These are phyloP conservation scores for Eustoma russellianum DNA, from an alignment of 257 asterid species.

Conservation along the genomic window DNA sequence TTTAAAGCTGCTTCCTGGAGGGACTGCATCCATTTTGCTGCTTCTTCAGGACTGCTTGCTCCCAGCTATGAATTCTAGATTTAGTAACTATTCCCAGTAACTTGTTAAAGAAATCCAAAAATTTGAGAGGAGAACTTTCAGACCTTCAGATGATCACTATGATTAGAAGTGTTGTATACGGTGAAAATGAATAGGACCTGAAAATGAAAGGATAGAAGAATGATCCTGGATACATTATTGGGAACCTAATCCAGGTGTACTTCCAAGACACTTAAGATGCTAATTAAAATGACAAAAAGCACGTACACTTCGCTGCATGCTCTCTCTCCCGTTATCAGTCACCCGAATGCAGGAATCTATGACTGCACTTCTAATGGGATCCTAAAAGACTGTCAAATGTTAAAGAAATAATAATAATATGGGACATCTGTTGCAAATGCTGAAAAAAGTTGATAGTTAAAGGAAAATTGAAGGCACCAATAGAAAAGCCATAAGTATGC, in stretches of 20 bases:
- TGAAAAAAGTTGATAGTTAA: not conserved
- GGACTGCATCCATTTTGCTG: conserved; percentile 91
- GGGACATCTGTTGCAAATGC: not conserved
- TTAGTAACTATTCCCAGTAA: conserved; percentile 7
- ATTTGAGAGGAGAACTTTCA: conserved; percentile 16
- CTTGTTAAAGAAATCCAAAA: conserved; percentile 10
- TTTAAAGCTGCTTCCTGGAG: conserved; percentile 79
- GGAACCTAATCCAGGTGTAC: not conserved
- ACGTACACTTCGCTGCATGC: conserved; percentile 77
- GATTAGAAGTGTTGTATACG: conserved; percentile 78
- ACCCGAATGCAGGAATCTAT: conserved; percentile 94
- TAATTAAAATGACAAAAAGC: not conserved
- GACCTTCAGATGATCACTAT: conserved; percentile 88
- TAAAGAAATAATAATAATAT: too few relatives aligned
- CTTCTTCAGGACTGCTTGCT: conserved; percentile 97
- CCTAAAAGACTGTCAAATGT: conserved; percentile 29
- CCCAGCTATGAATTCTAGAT: conserved; percentile 56
- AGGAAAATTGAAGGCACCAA: not conserved
- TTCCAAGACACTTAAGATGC: not conserved
- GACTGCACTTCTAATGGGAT: conserved; percentile 88
- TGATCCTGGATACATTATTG: not conserved
- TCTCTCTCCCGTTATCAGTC: conserved; percentile 95
- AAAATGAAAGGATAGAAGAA: conserved; percentile 20
- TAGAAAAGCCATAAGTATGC: too few relatives aligned
- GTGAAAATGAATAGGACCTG: conserved; percentile 86